Evolutionary conservation across 164 flowering plant species (phyloP), one percentile per base, ranked within the genome.

Genomic region (Stephania japonica): DNA sequence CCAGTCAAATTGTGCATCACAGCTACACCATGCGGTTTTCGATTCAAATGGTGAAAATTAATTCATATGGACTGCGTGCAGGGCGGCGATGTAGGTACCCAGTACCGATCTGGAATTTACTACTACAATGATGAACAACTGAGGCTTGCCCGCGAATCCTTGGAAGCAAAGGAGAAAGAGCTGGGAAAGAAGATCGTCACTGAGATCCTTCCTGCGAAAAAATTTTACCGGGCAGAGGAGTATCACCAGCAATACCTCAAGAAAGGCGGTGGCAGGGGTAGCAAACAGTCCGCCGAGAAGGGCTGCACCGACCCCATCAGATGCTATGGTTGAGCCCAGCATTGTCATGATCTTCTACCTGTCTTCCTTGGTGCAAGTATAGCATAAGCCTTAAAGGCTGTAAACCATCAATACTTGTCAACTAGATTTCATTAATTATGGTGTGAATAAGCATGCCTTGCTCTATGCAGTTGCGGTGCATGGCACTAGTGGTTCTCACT

Each of bases 51-150:
- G 53, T 16, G 53, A 47, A 47, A 32, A 47, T 47, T 9, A 16
- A 47, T 47, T 47, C 53, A 47, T 47, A 16, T 47, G 53, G 12
- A 16, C 53, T 47, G 16, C 16, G 53, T 47, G 53, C 81, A 91
- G 95, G 93, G 93, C 21, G 82, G 74, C 41, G 98, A 91, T 80
- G 90, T 86, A 68, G 98, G 98, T 0, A 74, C 92, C 10, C 98
- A 90, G 47, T 93, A 93, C 80, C 75, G 97, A 67, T 90, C 97
- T 2, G 98, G 97, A 32, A 90, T 93, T 79, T 93, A 93, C 84
- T 90, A 83, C 79, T 93, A 88, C 85, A 86, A 76, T 18, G 85
- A 82, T 26, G 78, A 49, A 1, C 95, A 93, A 70, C 91, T 82
- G 32, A 76, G 76, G 32, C 68, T 79, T 18, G 95, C 93, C 2